A percentile compares a stretch with the other conserved stretches of the same genome.
phyloP scores from a whole-genome alignment of 768 basidiomycete species.

The Auricularia sp. region DNA sequence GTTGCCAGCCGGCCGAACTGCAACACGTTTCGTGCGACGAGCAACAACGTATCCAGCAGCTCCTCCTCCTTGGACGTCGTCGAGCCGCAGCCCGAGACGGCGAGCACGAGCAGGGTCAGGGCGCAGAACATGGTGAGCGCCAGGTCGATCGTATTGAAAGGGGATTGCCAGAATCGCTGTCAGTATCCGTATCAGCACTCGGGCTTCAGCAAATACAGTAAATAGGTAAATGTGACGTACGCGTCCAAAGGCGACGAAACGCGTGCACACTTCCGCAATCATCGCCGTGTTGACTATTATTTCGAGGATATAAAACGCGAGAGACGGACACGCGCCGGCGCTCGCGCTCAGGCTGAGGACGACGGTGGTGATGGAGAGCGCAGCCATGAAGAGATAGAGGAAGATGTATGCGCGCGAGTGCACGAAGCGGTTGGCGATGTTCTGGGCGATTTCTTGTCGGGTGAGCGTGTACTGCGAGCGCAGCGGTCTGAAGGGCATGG shows the following conservation, averaged over 20 bases:
- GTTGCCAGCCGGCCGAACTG: slow-evolving; percentile 87
- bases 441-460: slow-evolving; percentile 70
- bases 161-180: slow-evolving; percentile 95
- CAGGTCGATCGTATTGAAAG: slow-evolving; percentile 83
- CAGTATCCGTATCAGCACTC: not conserved
- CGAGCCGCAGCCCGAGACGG: slow-evolving; percentile 71
- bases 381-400: slow-evolving; percentile 83
- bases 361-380: slow-evolving; percentile 77
- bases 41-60: slow-evolving; percentile 81
- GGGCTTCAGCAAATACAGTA: not conserved
- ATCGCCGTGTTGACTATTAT: slow-evolving; percentile 81
- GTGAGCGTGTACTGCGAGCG: slow-evolving; percentile 82
- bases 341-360: slow-evolving; percentile 72
- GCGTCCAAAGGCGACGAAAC: slow-evolving; percentile 86
- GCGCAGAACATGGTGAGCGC: slow-evolving; percentile 84
- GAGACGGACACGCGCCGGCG: slow-evolving; percentile 49
- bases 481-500: not conserved
- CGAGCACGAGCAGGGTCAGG: slow-evolving; percentile 78
- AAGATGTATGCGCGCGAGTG: slow-evolving; percentile 82
- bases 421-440: slow-evolving; percentile 83
- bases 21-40: slow-evolving; percentile 86
- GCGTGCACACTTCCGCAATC: slow-evolving; percentile 88
- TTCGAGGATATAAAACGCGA: slow-evolving; percentile 85
- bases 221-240: slow-evolving; percentile 37
- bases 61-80: slow-evolving; percentile 85